Evolutionary conservation across 139 green algal genomes (phyloP).

Genomic region (Nannochloris sp.): DNA sequence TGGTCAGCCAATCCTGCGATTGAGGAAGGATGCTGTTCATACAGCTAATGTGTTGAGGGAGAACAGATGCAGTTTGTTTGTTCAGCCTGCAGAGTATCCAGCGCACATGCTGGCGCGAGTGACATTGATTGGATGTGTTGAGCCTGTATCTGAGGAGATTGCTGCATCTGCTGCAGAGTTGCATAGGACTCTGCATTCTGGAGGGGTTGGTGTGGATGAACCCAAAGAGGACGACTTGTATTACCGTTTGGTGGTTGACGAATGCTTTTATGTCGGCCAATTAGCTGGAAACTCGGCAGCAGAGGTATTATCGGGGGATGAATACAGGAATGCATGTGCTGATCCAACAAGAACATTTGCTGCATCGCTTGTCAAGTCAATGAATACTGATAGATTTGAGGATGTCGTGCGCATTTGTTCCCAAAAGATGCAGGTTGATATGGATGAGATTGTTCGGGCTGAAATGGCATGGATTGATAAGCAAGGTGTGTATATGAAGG

Average conservation of each 20-base stretch:
- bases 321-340: conserved; percentile 36
- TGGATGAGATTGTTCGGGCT: conserved; percentile 57
- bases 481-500: conserved; percentile 64
- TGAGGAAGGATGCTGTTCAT: conserved; percentile 56
- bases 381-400: conserved; percentile 56
- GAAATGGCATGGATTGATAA: conserved; percentile 85
- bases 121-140: conserved; percentile 58
- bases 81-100: conserved; percentile 61
- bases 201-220: conserved; percentile 27
- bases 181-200: conserved; percentile 27
- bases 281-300: conserved; percentile 20
- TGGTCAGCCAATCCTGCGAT: conserved; percentile 55
- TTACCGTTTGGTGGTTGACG: conserved; percentile 34
- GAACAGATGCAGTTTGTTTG: conserved; percentile 61
- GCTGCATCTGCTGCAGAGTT: conserved; percentile 23
- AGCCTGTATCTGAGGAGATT: conserved; percentile 21
- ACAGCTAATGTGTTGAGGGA: conserved; percentile 55
- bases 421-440: not conserved
- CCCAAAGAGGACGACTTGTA: conserved; percentile 28
- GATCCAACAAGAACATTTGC: conserved; percentile 51
- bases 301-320: conserved; percentile 19
- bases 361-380: conserved; percentile 40
- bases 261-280: conserved; percentile 49
- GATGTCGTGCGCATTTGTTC: conserved; percentile 68
- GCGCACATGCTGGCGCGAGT: conserved; percentile 61